A percentile compares a stretch with the other conserved stretches of the same genome.
Evolutionary conservation across 148 eudicot genomes (phyloP).

Genomic region (Spergularia bocconei): DNA sequence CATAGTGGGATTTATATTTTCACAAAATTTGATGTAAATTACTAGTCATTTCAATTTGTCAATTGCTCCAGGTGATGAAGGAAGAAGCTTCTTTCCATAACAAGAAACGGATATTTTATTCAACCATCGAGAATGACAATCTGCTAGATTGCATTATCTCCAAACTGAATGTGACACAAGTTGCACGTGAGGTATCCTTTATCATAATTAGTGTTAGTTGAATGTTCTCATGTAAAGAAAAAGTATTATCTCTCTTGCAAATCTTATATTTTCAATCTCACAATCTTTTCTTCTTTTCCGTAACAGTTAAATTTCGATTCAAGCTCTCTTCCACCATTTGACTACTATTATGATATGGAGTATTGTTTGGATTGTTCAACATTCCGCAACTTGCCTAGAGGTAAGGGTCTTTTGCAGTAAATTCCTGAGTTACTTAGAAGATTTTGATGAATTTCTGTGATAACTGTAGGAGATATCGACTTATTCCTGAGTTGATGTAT

Average conservation of each 20-base stretch:
- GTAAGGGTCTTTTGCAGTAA: conserved; percentile 31
- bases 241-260: not conserved
- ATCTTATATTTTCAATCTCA: not conserved
- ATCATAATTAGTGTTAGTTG: conserved; percentile 8
- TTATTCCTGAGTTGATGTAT: too few species aligned
- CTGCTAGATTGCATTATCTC: conserved; percentile 71
- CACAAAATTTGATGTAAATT: conserved; percentile 13
- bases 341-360: conserved; percentile 90
- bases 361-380: conserved; percentile 86
- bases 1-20: conserved; percentile 4
- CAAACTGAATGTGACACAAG: conserved; percentile 58
- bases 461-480: not conserved
- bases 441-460: not conserved
- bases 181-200: conserved; percentile 52
- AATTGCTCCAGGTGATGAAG: conserved; percentile 61
- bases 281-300: not conserved
- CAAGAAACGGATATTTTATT: conserved; percentile 75
- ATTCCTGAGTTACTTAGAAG: not conserved
- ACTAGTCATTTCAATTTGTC: not conserved
- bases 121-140: conserved; percentile 77
- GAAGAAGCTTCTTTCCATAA: conserved; percentile 64
- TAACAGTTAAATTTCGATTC: conserved; percentile 56
- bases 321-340: conserved; percentile 38
- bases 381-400: conserved; percentile 56
- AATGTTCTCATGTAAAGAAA: not conserved